A percentile compares a stretch with the other conserved stretches of the same genome.
Conservation (phyloP, 495 filamentous ascomycete species). For the Hypoxylon perforatum region DNA sequence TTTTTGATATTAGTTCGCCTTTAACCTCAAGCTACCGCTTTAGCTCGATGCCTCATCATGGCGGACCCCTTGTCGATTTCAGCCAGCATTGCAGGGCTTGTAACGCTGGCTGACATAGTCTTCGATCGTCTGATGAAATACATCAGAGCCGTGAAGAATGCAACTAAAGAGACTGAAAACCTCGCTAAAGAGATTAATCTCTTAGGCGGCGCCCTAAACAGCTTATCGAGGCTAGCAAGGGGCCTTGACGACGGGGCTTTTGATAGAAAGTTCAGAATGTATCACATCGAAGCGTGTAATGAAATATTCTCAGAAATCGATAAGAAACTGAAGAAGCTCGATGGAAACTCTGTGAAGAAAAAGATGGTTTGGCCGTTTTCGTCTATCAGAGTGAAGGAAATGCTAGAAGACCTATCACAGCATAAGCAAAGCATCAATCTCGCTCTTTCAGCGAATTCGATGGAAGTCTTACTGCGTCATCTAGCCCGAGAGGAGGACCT, state of each 20-base stretch:
- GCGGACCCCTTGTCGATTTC: slow-evolving; percentile 50
- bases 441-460: slow-evolving; percentile 45
- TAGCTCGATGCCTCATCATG: slow-evolving; percentile 17
- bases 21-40: no score
- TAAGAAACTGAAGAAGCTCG: slow-evolving; percentile 7
- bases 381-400: slow-evolving; percentile 30
- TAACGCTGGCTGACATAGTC: slow-evolving; percentile 49
- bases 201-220: slow-evolving; percentile 47
- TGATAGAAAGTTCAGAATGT: slow-evolving; percentile 1
- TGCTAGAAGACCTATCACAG: slow-evolving; percentile 40
- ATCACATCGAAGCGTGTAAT: slow-evolving; percentile 18
- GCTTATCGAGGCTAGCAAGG: slow-evolving; percentile 38
- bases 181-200: slow-evolving; percentile 36
- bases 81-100: slow-evolving; percentile 49
- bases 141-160: slow-evolving; percentile 44
- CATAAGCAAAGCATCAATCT: slow-evolving; percentile 47
- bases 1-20: no score
- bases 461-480: slow-evolving; percentile 31
- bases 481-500: slow-evolving; percentile 23
- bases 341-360: background rate
- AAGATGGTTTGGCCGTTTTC: slow-evolving; percentile 22
- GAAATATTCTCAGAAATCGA: slow-evolving; percentile 2
- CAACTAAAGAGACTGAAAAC: slow-evolving; percentile 37
- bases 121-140: slow-evolving; percentile 46
- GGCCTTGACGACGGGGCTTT: slow-evolving; percentile 37